These are phyloP conservation scores for Piloderma croceum DNA, from an alignment of 768 basidiomycete species.

Conservation along the genomic window DNA sequence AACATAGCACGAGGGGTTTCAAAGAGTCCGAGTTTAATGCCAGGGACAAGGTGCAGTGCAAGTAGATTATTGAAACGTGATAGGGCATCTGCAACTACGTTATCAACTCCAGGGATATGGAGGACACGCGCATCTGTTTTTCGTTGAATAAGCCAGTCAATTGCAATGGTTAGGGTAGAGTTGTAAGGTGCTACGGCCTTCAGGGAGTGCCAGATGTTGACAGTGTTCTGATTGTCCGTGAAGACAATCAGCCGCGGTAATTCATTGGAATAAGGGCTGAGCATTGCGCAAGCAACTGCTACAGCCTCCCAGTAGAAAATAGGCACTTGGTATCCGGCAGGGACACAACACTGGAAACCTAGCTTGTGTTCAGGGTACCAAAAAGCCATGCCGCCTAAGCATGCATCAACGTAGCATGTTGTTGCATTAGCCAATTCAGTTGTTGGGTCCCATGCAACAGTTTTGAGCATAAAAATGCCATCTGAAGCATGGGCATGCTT, in stretches of 20 bases:
- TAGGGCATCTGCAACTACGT: conserved; percentile 18
- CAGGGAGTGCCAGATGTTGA: conserved; percentile 19
- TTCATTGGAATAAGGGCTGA: no score
- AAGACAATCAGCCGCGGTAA: conserved; percentile 15
- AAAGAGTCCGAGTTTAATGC: conserved; percentile 7
- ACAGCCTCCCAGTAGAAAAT: conserved; percentile 10
- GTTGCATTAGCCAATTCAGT: no score
- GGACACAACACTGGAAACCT: conserved; percentile 7
- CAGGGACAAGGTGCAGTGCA: neutral
- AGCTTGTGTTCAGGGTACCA: conserved; percentile 8
- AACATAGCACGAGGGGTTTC: no score
- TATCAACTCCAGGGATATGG: conserved; percentile 19
- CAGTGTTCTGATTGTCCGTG: conserved; percentile 23
- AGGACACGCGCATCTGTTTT: conserved; percentile 14
- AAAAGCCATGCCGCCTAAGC: conserved; percentile 14
- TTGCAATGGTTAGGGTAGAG: conserved; percentile 10
- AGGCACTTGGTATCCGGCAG: neutral
- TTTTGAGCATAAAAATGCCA: conserved; percentile 12
- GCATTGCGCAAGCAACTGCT: no score
- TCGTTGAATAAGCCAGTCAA: conserved; percentile 6
- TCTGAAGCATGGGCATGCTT: conserved; percentile 6
- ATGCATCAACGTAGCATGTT: conserved; percentile 24
- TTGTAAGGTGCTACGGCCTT: conserved; percentile 12
- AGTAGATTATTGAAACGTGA: no score
- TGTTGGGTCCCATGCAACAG: conserved; percentile 15